Evolutionary conservation across 164 flowering plant species (phyloP), one percentile per base, ranked within the genome.

Genomic region (Cinnamomum micranthum): DNA sequence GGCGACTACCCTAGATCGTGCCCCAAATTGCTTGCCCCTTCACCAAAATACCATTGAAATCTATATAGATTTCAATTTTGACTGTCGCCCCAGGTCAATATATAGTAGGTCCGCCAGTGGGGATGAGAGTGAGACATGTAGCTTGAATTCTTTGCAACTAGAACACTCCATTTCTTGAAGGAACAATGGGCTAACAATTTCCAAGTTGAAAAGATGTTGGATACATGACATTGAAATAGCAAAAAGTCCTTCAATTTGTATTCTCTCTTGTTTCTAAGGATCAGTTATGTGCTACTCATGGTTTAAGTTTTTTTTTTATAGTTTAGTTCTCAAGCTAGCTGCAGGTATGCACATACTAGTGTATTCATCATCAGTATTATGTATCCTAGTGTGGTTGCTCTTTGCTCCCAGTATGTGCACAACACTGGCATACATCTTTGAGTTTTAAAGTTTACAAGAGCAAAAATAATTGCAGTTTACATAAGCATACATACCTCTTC

Each of bases 401-500:
- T 20, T 15, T 2, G 2, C 6, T 55, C 2, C n/a, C 20, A 3
- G 60, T 55, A 55, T 14, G 3, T 55, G 20, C 0, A 1, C 60
- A 55, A 55, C n/a, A 20, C n/a, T 20, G n/a, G 7, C n/a, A 17
- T 15, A 55, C 60, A 55, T 15, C 6, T 55, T 14, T 20, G n/a
- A 3, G n/a, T 14, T 20, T 55, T 4, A 55, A 55, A 6, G 47
- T 41, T 55, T 17, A 55, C 60, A 19, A 19, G 60, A 55, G n/a
- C 4, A 55, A 55, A 17, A 20, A 20, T 3, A 15, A 15, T 55
- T 64, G 12, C 12, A 20, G 28, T 62, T 9, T 20, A 64, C 27
- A 64, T 64, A 1, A 22, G 67, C 65, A 12, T 52, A 95, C 99
- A 12, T 52, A 95, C 99, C 98, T 93, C 88, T 78, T 91, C 90